Conservation (phyloP, 2,329 filamentous ascomycete species). For the Beauveria medogensis region DNA sequence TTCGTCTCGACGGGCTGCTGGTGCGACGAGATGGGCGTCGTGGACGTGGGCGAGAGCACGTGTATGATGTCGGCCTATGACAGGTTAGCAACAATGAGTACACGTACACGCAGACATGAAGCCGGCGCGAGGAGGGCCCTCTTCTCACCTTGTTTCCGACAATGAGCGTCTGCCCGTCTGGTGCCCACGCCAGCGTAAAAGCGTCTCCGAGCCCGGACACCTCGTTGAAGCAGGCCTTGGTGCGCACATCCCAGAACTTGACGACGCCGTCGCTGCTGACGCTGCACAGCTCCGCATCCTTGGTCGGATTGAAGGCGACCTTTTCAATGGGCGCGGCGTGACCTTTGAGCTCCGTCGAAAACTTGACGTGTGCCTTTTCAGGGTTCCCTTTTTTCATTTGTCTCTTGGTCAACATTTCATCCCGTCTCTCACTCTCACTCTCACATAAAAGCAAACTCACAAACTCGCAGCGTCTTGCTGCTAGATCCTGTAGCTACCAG, state of each 20-base stretch:
- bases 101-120: not conserved
- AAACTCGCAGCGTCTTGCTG: constrained; percentile 65
- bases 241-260: constrained; percentile 74
- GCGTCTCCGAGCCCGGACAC: constrained; percentile 58
- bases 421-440: not conserved
- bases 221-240: constrained; percentile 62
- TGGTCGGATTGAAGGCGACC: constrained; percentile 69
- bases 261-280: constrained; percentile 66
- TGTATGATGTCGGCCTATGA: constrained; percentile 53
- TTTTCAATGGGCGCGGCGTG: constrained; percentile 61
- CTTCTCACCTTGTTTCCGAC: constrained; percentile 61
- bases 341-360: constrained; percentile 67
- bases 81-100: not conserved
- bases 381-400: constrained; percentile 53
- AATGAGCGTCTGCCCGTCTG: constrained; percentile 60
- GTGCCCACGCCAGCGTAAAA: constrained; percentile 66
- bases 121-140: no score
- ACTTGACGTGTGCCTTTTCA: constrained; percentile 63
- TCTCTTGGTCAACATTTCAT: not conserved
- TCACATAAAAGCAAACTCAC: constrained; percentile 33
- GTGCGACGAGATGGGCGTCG: constrained; percentile 48
- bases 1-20: constrained; percentile 60
- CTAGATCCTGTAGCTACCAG: constrained; percentile 74
- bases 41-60: constrained; percentile 51
- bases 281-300: constrained; percentile 69